These are phyloP conservation scores for Pelargonium myrrhifolium DNA, from an alignment of 441 rosid genomes.

Conservation along the genomic window DNA sequence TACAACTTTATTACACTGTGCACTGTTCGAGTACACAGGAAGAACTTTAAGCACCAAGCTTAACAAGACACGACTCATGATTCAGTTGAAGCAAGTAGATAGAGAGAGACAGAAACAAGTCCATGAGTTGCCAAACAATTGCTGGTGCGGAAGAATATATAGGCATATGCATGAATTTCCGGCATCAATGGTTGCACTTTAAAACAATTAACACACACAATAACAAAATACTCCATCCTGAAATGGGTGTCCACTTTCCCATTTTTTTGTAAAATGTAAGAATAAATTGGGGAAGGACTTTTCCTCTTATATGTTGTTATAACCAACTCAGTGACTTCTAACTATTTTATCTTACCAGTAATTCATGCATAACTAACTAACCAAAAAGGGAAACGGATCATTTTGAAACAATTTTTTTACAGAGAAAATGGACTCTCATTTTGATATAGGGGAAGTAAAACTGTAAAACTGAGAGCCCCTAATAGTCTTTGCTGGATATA, in stretches of 20 bases:
- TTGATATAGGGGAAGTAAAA: too few relatives aligned
- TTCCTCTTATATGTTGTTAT: too few relatives aligned
- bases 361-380: too few relatives aligned
- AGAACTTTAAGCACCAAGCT: not conserved
- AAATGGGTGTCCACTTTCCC: too few relatives aligned
- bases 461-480: not conserved
- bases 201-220: not conserved
- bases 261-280: too few relatives aligned
- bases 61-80: not conserved
- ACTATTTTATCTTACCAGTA: too few relatives aligned
- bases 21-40: not conserved
- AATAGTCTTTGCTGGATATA: not conserved
- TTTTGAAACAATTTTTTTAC: too few relatives aligned
- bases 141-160: not conserved
- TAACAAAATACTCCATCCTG: too few relatives aligned
- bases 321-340: too few relatives aligned
- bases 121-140: not conserved
- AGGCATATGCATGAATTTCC: not conserved
- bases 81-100: not conserved
- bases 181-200: not conserved
- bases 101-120: not conserved
- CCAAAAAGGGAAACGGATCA: too few relatives aligned
- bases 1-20: not conserved
- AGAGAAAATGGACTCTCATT: too few relatives aligned
- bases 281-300: too few relatives aligned